Base-by-base conservation (phyloP, 1,284 basidiomycete species). In the Somion occarium region DNA sequence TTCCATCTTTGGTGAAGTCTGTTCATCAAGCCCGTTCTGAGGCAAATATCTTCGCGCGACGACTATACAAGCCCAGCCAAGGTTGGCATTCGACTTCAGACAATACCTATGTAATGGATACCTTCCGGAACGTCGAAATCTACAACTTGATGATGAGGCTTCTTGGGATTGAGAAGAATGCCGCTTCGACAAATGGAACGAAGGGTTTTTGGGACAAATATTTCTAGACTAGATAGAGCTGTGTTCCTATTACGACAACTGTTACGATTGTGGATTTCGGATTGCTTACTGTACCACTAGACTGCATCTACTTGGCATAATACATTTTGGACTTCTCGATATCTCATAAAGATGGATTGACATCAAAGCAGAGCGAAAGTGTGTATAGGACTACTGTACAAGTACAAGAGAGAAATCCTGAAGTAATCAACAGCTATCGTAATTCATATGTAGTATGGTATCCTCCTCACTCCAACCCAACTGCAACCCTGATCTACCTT, bases 121-220 rank as follows among this genome's bases (percentile, higher is more conserved):
- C 81, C 7, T 95, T 96, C 68, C 66, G 74, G 63, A 96, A 95
- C 58, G 80, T 93, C 38, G 83, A 96, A 69, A 71, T 96, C 30
- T 94, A 94, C 66, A 85, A 85, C 55, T 79, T 96, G 18, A 76
- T 95, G 48, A 80, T 85, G 69, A 83, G 80, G 61, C 70, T 95
- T 44, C 70, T 95, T 34, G 83, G 81, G 1, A 78, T 93, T 39
- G 78, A 80, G 53, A 59, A 67, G 3, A 68, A 70, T 48, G 75
- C 80, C 18, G 86, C 85, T 41, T 63, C 67, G 22, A 91, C 78
- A 46, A 93, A 95, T 61, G 91, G 91, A 25, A 91, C 90, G 3
- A 56, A 53, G 30, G 83, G 84, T 5, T 92, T 91, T 67, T 93
- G 90, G 90, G 81, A 91, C 61, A 74, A 73, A 59, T 92, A 88